phyloP scores from a whole-genome alignment of 2,329 filamentous ascomycete species.

The Elsinoe arachidis region DNA sequence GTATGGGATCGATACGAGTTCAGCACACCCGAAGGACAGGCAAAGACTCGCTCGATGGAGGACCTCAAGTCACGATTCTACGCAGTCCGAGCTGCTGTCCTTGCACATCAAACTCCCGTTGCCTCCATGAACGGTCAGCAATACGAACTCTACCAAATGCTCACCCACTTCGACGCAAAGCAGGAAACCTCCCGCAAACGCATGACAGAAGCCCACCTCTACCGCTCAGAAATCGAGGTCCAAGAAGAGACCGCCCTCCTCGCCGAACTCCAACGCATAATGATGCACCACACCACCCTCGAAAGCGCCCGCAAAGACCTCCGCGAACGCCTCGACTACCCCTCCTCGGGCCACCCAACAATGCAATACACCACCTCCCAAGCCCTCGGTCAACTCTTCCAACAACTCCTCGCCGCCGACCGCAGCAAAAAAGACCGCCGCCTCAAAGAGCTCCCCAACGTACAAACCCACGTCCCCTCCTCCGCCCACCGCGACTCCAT shows the following conservation, averaged over 20 bases:
- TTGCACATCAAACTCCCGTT: slow-evolving; percentile 68
- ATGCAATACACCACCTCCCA: slow-evolving; percentile 65
- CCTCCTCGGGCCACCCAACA: slow-evolving; percentile 58
- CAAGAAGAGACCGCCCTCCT: slow-evolving; percentile 85
- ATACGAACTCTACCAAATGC: slow-evolving; percentile 72
- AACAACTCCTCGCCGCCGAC: slow-evolving; percentile 73
- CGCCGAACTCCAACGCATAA: slow-evolving; percentile 83
- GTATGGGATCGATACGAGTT: slow-evolving; percentile 92
- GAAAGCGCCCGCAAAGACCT: slow-evolving; percentile 82
- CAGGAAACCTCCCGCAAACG: slow-evolving; percentile 75
- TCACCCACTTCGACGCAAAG: slow-evolving; percentile 75
- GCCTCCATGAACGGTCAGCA: slow-evolving; percentile 83
- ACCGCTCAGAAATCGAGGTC: slow-evolving; percentile 75
- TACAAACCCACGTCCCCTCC: slow-evolving; percentile 18
- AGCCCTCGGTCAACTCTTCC: slow-evolving; percentile 69
- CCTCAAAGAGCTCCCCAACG: slow-evolving; percentile 25
- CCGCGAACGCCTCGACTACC: slow-evolving; percentile 78
- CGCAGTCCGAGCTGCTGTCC: slow-evolving; percentile 71
- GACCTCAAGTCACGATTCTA: slow-evolving; percentile 91
- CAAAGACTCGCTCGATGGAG: slow-evolving; percentile 63
- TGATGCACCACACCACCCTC: slow-evolving; percentile 75
- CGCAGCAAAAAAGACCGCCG: slow-evolving; percentile 76
- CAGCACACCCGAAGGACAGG: slow-evolving; percentile 28
- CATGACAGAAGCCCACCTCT: slow-evolving; percentile 70
- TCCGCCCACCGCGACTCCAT: slow-evolving; percentile 30